These are phyloP conservation scores for Hypericum androsaemum DNA, from an alignment of 345 rosid species.

Conservation along the genomic window DNA sequence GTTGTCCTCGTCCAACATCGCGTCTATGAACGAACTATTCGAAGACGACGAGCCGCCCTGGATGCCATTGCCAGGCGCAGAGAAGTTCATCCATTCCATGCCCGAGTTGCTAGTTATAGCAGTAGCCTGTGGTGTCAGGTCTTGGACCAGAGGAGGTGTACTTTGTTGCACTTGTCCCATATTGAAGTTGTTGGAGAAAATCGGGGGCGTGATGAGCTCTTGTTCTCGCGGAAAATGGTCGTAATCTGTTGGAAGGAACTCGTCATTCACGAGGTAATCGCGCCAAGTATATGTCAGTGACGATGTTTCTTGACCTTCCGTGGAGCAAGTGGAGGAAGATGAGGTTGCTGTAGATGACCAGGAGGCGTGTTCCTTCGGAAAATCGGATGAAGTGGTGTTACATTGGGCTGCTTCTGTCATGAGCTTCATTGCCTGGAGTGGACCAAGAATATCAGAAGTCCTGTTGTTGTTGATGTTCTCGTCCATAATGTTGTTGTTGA, in stretches of 20 bases:
- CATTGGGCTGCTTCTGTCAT: constrained; percentile 40
- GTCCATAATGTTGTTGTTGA: not conserved
- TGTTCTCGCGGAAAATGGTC: constrained; percentile 12
- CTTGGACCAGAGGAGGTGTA: not conserved
- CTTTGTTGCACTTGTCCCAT: constrained; percentile 10
- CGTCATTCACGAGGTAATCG: constrained; percentile 71
- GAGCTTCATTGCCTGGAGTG: constrained; percentile 62
- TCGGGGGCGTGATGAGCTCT: constrained; percentile 14
- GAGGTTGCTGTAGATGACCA: constrained; percentile 25
- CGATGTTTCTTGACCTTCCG: constrained; percentile 36
- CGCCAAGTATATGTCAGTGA: constrained; percentile 52
- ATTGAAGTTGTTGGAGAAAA: constrained; percentile 19
- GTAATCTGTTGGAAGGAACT: constrained; percentile 16
- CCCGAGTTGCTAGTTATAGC: constrained; percentile 4
- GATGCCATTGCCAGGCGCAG: constrained; percentile 7
- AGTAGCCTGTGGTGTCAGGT: not conserved
- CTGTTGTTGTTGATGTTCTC: constrained; percentile 4
- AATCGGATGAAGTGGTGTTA: constrained; percentile 9
- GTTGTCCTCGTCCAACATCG: constrained; percentile 49
- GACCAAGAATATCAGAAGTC: constrained; percentile 56
- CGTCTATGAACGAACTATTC: constrained; percentile 47
- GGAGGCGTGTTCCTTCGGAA: constrained; percentile 19
- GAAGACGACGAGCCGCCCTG: constrained; percentile 16
- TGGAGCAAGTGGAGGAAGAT: constrained; percentile 44
- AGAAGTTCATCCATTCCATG: constrained; percentile 14